Percentiles rank a stretch among this genome's conserved stretches.
Conservation (phyloP, 805 yeast species). For the Dipodascus geniculatus region DNA sequence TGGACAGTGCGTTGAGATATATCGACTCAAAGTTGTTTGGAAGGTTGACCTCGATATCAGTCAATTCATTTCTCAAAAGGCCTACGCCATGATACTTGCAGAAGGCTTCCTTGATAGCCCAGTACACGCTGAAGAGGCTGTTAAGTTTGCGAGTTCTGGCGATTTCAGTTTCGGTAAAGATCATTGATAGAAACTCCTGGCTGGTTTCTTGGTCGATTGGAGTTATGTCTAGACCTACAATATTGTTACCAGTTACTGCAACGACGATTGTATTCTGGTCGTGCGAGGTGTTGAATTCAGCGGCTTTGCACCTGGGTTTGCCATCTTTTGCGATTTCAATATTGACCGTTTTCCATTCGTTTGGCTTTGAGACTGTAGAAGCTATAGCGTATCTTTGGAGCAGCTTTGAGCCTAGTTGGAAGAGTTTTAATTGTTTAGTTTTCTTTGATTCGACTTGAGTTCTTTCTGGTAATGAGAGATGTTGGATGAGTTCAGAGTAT, state of each 20-base stretch:
- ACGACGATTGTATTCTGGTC: conserved; percentile 11
- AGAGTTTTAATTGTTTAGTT: background rate
- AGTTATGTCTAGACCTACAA: conserved; percentile 17
- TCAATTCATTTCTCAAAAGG: background rate
- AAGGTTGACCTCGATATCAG: background rate
- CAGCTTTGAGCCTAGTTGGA: conserved; percentile 6
- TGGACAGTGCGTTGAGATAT: background rate
- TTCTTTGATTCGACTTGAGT: background rate
- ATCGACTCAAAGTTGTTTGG: background rate
- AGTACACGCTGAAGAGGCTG: conserved; percentile 9
- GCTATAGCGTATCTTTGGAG: conserved; percentile 5
- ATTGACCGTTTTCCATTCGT: background rate
- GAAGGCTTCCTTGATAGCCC: conserved; percentile 20
- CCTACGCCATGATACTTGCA: conserved; percentile 9
- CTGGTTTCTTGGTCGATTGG: conserved; percentile 9
- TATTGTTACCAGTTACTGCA: conserved; percentile 7
- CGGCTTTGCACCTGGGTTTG: conserved; percentile 10
- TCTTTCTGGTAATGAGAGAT: background rate
- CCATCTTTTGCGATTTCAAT: conserved; percentile 6
- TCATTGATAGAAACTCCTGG: conserved; percentile 4
- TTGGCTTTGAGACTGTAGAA: too few relatives aligned
- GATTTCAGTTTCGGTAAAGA: conserved; percentile 5
- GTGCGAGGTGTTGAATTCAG: conserved; percentile 13
- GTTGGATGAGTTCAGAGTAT: background rate
- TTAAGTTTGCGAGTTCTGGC: background rate